These are phyloP conservation scores for Ceratonia siliqua DNA, from an alignment of 306 rosid species.

Conservation along the genomic window DNA sequence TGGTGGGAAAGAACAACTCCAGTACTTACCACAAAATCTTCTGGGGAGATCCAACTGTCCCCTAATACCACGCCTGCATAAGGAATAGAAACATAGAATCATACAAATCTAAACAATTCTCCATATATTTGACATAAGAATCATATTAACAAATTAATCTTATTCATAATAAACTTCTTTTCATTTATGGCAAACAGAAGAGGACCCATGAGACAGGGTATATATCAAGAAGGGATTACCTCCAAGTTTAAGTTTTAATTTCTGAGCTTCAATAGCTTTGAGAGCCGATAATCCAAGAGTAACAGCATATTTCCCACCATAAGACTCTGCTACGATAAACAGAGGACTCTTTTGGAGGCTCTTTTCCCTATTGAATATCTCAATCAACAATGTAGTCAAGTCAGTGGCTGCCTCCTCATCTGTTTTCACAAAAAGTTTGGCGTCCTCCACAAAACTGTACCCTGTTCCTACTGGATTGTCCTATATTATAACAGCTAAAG, in stretches of 20 bases:
- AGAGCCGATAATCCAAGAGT: slow-evolving; percentile 70
- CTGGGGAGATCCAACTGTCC: slow-evolving; percentile 96
- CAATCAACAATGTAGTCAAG: slow-evolving; percentile 61
- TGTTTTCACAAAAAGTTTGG: slow-evolving; percentile 52
- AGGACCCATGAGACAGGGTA: not conserved
- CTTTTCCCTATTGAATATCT: slow-evolving; percentile 52
- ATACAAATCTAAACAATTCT: not conserved
- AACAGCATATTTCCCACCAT: slow-evolving; percentile 88
- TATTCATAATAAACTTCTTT: not conserved
- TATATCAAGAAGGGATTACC: slow-evolving; percentile 43
- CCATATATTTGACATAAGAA: not conserved
- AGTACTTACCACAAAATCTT: slow-evolving; percentile 74
- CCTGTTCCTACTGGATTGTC: slow-evolving; percentile 97
- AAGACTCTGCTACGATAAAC: slow-evolving; percentile 83
- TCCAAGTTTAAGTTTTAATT: slow-evolving; percentile 62
- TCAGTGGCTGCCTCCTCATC: slow-evolving; percentile 83
- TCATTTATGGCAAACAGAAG: not conserved
- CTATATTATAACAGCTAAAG: slow-evolving; percentile 36
- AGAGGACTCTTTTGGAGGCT: slow-evolving; percentile 77
- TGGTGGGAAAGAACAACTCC: not conserved
- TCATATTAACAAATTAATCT: not conserved
- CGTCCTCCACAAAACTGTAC: slow-evolving; percentile 80
- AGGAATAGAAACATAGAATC: not conserved
- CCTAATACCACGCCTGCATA: slow-evolving; percentile 86
- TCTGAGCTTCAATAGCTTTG: slow-evolving; percentile 56